Base-by-base conservation (phyloP, 495 filamentous ascomycete genomes). In the Neurospora sp. region DNA sequence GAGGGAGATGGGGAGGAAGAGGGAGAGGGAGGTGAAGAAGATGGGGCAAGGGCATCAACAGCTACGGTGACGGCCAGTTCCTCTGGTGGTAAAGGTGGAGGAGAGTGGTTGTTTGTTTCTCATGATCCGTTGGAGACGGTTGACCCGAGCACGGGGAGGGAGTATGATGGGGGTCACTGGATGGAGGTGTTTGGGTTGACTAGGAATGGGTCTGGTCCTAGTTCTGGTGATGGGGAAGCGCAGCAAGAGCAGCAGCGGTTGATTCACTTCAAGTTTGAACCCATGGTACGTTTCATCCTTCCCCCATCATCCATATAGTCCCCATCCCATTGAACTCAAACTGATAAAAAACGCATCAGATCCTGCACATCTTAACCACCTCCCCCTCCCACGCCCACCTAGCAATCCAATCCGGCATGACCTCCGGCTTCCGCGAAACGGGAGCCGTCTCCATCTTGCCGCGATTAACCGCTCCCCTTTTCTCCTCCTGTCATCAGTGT, bases 201-300 rank as follows among this genome's bases (percentile, higher is more conserved):
- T 59, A 54, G 46, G n/a, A 39, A 40, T 75, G 44, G 54, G 23
- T 31, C 40, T 77, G 74, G 75, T 73, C 12, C 18, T 77, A 69
- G 14, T 46, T 37, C 9, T 39, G 40, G 8, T 48, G 73, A 70
- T 62, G 41, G 74, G 44, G 72, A 76, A 9, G 14, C 20, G 16
- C 37, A 2, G 37, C 69, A 77, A 42, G 76, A 66, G 10, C 66
- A 69, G 70, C 76, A 83, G 59, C 87, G 92, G 74, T 86, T 93
- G 77, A 88, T 97, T 48, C 93, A 93, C 79, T 92, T 97, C 84
- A 94, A 96, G 80, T 97, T 95, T 78, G 94, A 97, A 79, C 92
- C 95, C 40, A 92, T 98, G 93, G 94, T 96, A 86, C 74, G 89
- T 75, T 40, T 74, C 46, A 66, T 54, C 20, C 62, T 42, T 31